Base-by-base conservation (phyloP, 163 green algal genomes). In the Volvox carteri region DNA sequence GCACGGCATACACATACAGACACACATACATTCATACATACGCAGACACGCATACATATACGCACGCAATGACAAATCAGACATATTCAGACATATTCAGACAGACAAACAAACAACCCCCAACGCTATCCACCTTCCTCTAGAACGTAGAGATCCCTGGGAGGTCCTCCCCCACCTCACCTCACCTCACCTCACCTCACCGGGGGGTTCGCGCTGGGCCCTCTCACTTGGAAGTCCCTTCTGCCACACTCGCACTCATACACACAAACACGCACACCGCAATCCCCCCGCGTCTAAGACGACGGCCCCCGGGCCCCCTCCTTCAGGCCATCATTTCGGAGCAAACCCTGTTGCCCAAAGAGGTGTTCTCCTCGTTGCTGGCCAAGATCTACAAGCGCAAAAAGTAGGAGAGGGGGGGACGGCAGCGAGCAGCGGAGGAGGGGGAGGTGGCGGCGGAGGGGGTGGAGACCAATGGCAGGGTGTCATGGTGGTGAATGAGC, bases 311-410 rank as follows among this genome's bases (percentile, higher is more conserved):
- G n/a, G n/a, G n/a, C n/a, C n/a, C n/a, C 54, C 44, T 25, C 56
- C 28, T n/a, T 0, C 68, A 88, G 83, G 68, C 52, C 4, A 87
- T 89, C 7, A 99, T 99, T 58, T 88, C 96, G 41, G 91, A 92
- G 73, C 97, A 99, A 94, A 95, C 89, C 23, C 65, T 94, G 81
- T 88, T 99, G 85, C 97, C 97, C 28, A 87, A 95, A 70, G 92
- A 87, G 6, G 94, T 99, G 0, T 99, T 99, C 93, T 96, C 92
- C 41, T 91, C 89, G 39, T 92, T 99, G 78, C 93, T 99, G 23
- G 93, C 91, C 33, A 99, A 99, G 90, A 99, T 99, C 73, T 99
- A 99, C 95, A 99, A 99, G 94, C 94, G 98, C 35, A 92, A 94
- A 9, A 99, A 99, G 93, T 99, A 90, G n/a, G n/a, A n/a, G n/a